Base-by-base conservation (phyloP, 768 basidiomycete species). In the Psilocybe cyanescens region DNA sequence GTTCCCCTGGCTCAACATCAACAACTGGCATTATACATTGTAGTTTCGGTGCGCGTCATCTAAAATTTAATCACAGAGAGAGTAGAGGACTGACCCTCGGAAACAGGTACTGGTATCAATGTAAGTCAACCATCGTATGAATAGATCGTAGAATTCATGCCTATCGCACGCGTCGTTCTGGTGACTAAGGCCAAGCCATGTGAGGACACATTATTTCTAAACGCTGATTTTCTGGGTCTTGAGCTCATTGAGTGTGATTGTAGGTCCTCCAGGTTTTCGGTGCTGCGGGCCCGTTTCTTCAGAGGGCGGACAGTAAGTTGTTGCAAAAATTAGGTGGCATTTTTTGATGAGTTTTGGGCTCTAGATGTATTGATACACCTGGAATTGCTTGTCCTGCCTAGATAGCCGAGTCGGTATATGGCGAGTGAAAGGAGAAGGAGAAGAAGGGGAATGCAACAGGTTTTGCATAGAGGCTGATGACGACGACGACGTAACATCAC, bases 271-370 rank as follows among this genome's bases (percentile, higher is more conserved):
- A 5, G 55, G 55, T 24, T 39, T 39, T 12, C 55, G 55, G 2
- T 55, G 55, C 55, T 55, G 55, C 19, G 55, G 55, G 30, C 55
- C 55, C n/a, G 28, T 55, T 44, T 39, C 55, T 7, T 3, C 28
- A 16, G 55, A 55, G 14, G 55, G 55, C 9, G 55, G 55, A 28
- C 35, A 29, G 55, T 55, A 55, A 45, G 55, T 55, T 17, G 9
- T 30, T 29, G 17, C 17, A 28, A 30, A 19, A 49, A 49, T 24
- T 2, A 49, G 24, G 0, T 11, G 3, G 7, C 14, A n/a, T 49
- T 49, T 14, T 0, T 8, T 49, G 17, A 24, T 1, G 8, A 24
- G n/a, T 24, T 28, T 49, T n/a, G 8, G 24, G 24, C 1, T 28
- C 47, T 30, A 49, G 17, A 4, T 24, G 47, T 28, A 29, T 49